Conservation (phyloP, 2,329 filamentous ascomycete species). For the Aspergillus sp. region DNA sequence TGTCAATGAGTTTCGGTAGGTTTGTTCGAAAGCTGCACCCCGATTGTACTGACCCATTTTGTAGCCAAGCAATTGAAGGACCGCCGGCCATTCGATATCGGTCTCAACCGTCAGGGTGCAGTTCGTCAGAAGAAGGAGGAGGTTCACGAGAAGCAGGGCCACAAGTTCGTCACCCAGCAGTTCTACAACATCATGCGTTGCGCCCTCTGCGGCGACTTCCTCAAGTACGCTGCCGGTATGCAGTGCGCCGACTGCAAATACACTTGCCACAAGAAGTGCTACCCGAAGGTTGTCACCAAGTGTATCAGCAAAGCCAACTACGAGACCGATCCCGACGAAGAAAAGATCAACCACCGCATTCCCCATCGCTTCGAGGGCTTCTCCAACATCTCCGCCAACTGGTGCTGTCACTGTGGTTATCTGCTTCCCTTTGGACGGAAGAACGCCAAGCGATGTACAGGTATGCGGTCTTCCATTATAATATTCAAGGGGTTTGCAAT, state of each 20-base stretch:
- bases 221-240: constrained; percentile 98
- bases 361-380: constrained; percentile 97
- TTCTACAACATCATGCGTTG: constrained; percentile 99
- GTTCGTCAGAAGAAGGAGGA: constrained; percentile 98
- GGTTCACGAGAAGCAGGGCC: constrained; percentile 96
- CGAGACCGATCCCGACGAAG: constrained; percentile 96
- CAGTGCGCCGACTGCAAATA: constrained; percentile 99
- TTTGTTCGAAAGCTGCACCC: not conserved
- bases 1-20: constrained; percentile 79
- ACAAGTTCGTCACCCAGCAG: constrained; percentile 98
- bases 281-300: constrained; percentile 94
- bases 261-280: constrained; percentile 98
- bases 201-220: constrained; percentile 93
- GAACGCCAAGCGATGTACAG: constrained; percentile 87
- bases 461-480: constrained; percentile 49
- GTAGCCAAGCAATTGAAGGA: constrained; percentile 82
- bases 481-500: not conserved
- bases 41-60: constrained; percentile 22
- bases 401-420: constrained; percentile 99
- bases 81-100: constrained; percentile 78
- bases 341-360: constrained; percentile 99
- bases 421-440: constrained; percentile 93
- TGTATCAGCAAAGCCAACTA: constrained; percentile 99
- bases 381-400: constrained; percentile 96
- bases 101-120: constrained; percentile 90